A percentile compares a stretch with the other conserved stretches of the same genome.
phyloP scores from a whole-genome alignment of 306 rosid genomes.

The Cucurbita ficifolia region DNA sequence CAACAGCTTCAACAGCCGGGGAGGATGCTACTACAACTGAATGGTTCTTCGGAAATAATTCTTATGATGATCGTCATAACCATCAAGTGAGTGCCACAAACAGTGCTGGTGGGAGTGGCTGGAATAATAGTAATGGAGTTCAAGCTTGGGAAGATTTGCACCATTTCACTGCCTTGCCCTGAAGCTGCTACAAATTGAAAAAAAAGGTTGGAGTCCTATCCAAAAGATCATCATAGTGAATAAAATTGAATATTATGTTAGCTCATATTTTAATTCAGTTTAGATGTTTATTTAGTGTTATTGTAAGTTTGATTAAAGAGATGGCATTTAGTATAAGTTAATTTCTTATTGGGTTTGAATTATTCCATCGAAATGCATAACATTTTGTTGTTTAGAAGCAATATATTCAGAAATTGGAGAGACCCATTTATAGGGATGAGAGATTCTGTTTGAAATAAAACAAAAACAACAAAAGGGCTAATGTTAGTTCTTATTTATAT shows the following conservation, averaged over 20 bases:
- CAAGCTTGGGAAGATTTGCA: slow-evolving; percentile 1
- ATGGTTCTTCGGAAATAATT: neutral
- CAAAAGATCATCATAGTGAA: neutral
- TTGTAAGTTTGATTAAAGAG: neutral
- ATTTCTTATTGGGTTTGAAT: neutral
- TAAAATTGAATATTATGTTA: neutral
- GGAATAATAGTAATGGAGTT: neutral
- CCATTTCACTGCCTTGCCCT: slow-evolving; percentile 1
- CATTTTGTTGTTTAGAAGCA: neutral
- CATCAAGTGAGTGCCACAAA: neutral
- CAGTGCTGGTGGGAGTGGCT: neutral
- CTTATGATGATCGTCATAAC: neutral
- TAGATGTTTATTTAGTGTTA: neutral
- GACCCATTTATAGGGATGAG: neutral
- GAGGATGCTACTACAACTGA: neutral
- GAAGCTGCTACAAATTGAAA: neutral
- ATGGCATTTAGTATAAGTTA: neutral
- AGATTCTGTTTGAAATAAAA: neutral
- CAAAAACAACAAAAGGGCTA: neutral
- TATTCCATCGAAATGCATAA: neutral
- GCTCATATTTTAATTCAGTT: neutral
- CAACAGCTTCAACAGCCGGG: neutral
- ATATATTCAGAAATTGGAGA: neutral
- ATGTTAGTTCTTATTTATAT: neutral
- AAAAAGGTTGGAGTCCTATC: neutral